Base-by-base conservation (phyloP, 768 basidiomycete genomes). In the Rhodosporidiobolus odoratus region DNA sequence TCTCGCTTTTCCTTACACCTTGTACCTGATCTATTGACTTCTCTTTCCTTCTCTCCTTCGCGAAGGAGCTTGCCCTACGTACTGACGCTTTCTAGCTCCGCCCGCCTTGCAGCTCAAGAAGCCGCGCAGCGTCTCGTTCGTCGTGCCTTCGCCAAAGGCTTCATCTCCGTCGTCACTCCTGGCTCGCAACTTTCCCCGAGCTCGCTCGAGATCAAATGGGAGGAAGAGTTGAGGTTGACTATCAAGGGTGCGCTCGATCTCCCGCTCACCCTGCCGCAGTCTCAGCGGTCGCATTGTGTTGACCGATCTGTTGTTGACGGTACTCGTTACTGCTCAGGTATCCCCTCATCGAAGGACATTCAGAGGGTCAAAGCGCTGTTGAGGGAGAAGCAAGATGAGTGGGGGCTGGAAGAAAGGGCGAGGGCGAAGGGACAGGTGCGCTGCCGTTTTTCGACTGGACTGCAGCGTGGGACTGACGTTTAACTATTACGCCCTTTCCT, bases 121-220 rank as follows among this genome's bases (percentile, higher is more conserved):
- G 52, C 30, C 5, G 74, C 69, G 34, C 53, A 78, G 84, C 79
- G 54, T 76, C 80, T 52, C 3, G 78, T 92, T 62, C 84, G 86
- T 75, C 86, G 86, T 70, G 85, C 93, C 27, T 86, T 93, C n/a
- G 82, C 85, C 3, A 82, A 81, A 48, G 82, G 82, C n/a, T 92
- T 91, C 79, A 81, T 94, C 58, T 90, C 88, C 75, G 87, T 91
- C 30, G 88, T 91, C 25, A 91, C 90, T 2, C 76, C 86, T 41
- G 82, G 89, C 27, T 89, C 89, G 0, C 91, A 93, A 74, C 78
- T 87, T 48, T 92, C 91, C 32, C 90, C 90, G 15, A 83, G 85
- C 38, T 91, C 93, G 78, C 89, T 89, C 74, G 84, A 85, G 30
- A 90, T 93, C 57, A 83, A 86, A 71, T 92, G 91, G 77, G 90